Percentiles rank a stretch among this genome's conserved stretches.
Evolutionary conservation across 139 green algal genomes (phyloP).

Genomic region (Picochlorum sp.): DNA sequence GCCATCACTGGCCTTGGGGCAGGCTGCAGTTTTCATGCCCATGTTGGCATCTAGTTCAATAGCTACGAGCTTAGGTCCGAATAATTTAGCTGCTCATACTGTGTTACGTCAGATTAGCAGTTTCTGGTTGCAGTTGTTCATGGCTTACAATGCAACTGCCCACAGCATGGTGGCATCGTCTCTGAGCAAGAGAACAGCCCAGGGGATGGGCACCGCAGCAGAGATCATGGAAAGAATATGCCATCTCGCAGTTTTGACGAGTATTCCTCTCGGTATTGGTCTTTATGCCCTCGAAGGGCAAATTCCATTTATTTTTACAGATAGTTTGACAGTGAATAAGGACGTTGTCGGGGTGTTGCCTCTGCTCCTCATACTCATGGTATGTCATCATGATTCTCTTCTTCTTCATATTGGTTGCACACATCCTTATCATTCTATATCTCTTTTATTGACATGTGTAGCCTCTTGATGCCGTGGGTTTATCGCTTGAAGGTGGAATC

Average conservation of each 20-base stretch:
- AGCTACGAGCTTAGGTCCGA: conserved; percentile 18
- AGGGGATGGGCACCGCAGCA: conserved; percentile 2
- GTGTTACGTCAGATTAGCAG: conserved; percentile 27
- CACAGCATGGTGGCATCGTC: conserved; percentile 24
- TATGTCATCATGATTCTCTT: not conserved
- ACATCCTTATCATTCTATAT: conserved; percentile 3
- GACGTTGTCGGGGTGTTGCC: conserved; percentile 23
- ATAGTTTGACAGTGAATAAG: conserved; percentile 5
- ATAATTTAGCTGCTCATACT: conserved; percentile 23
- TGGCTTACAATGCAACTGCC: conserved; percentile 24
- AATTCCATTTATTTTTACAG: conserved; percentile 30
- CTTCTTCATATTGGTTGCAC: not conserved
- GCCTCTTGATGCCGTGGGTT: conserved; percentile 29
- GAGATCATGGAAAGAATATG: conserved; percentile 15
- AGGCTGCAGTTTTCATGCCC: conserved; percentile 22
- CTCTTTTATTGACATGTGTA: conserved; percentile 7
- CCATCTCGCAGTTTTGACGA: conserved; percentile 19
- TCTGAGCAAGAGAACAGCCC: conserved; percentile 4
- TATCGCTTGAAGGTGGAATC: conserved; percentile 29
- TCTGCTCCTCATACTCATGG: conserved; percentile 18
- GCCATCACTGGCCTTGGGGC: conserved; percentile 12
- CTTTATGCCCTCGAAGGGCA: conserved; percentile 5
- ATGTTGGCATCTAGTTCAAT: conserved; percentile 22
- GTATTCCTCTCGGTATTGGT: conserved; percentile 3
- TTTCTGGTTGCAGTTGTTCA: conserved; percentile 28